Conservation (phyloP, 148 eudicot genomes). For the Polygonum aviculare region DNA sequence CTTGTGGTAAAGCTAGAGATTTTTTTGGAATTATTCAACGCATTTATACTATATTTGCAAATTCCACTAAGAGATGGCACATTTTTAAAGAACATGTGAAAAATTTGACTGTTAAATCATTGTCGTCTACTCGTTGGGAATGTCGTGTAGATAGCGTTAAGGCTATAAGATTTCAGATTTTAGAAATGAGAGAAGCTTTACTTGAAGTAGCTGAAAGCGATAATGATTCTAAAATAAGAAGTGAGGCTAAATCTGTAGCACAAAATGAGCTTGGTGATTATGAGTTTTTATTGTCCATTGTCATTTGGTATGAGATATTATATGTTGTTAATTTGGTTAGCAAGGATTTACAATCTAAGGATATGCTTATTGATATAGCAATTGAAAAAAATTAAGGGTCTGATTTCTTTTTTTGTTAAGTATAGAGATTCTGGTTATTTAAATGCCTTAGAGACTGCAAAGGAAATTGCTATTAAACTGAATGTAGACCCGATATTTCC, state of each 20-base stretch:
- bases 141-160: too few species aligned
- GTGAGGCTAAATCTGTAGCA: conserved; percentile 6
- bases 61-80: too few species aligned
- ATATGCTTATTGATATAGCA: conserved; percentile 13
- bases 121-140: too few species aligned
- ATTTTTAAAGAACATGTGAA: too few species aligned
- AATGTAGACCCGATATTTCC: not conserved
- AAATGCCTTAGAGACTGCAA: not conserved
- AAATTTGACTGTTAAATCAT: too few species aligned
- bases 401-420: conserved; percentile 4
- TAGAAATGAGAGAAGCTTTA: too few species aligned
- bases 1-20: too few species aligned
- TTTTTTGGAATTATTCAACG: too few species aligned
- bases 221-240: not conserved
- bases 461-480: not conserved
- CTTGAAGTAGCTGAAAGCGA: too few species aligned
- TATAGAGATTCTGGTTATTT: not conserved
- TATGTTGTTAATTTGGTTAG: conserved; percentile 11
- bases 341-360: not conserved
- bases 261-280: conserved; percentile 12
- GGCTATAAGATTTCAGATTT: too few species aligned
- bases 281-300: conserved; percentile 6
- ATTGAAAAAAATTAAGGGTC: not conserved
- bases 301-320: conserved; percentile 16
- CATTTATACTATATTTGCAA: too few species aligned